Base-by-base conservation (phyloP, 495 filamentous ascomycete species). In the Trypethelium eluteriae region DNA sequence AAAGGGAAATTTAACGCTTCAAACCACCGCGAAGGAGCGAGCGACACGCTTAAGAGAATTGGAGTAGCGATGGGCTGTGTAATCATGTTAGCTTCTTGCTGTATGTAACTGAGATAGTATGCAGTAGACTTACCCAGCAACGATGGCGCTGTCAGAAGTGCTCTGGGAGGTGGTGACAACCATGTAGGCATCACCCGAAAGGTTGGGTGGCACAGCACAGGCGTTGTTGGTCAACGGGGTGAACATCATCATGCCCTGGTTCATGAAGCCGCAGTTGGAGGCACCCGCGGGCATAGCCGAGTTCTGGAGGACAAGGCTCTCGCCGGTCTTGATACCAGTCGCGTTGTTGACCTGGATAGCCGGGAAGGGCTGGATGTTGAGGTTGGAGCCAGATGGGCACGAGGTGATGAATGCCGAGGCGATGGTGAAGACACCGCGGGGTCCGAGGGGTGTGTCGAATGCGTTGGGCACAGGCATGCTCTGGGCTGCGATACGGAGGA, bases 351-450 rank as follows among this genome's bases (percentile, higher is more conserved):
- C 78, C 59, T 78, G 74, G 47, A 88, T 79, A 16, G 81, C 74
- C 2, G 85, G 83, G 81, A 86, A 85, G 18, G 84, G 76, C 6
- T 74, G 78, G 41, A 88, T 74, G 68, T 80, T 78, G n/a, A 88
- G 78, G 72, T 82, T 81, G 70, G 79, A 80, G 63, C 82, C 84
- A 16, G 74, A 74, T 7, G 85, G 85, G 78, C 85, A 88, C 49
- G 78, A 80, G 59, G 70, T 66, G 76, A 88, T 87, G 79, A 88
- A 88, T 39, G 80, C 79, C n/a, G 84, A 81, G 64, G 85, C 85
- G 62, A 88, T 78, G 14, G 85, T 86, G 75, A 87, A 87, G 72
- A 88, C 79, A 59, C 81, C 79, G 67, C 81, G 79, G 67, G 82
- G 79, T 62, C 81, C 79, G 10, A 88, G 79, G 11, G 85, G 77